A percentile compares a stretch with the other conserved stretches of the same genome.
These are phyloP conservation scores for Scenedesmus sp. DNA, from an alignment of 163 green algal species.

Conservation along the genomic window DNA sequence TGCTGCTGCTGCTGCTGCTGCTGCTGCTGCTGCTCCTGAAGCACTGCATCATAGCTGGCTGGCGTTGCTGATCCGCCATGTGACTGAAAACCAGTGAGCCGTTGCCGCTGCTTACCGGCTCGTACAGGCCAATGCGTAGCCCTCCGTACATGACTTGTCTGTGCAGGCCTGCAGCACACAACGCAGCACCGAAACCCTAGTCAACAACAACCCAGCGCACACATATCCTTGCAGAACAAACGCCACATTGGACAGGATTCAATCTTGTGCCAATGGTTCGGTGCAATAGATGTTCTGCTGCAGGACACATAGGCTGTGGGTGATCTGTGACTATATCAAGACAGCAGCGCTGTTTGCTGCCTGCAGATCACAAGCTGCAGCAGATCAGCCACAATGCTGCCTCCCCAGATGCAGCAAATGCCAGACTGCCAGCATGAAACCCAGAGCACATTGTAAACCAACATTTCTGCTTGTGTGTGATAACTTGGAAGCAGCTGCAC, in stretches of 20 bases:
- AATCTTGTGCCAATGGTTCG: neutral
- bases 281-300: too few species aligned
- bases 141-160: constrained; percentile 96
- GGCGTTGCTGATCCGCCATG: neutral
- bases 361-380: neutral
- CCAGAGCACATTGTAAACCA: neutral
- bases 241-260: neutral
- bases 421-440: neutral
- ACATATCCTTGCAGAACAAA: neutral
- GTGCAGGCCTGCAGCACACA: constrained; percentile 79
- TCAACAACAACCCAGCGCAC: neutral
- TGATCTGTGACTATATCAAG: neutral
- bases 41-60: neutral
- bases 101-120: constrained; percentile 80
- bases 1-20: neutral
- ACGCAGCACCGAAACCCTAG: constrained; percentile 2
- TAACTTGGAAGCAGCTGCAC: neutral
- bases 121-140: constrained; percentile 97
- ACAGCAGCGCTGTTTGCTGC: neutral
- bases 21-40: neutral
- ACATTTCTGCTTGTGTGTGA: neutral
- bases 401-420: neutral
- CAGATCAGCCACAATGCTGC: neutral
- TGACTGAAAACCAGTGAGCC: neutral
- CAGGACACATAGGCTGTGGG: neutral